Conservation (phyloP, 768 basidiomycete species). For the Agaricus blazei region DNA sequence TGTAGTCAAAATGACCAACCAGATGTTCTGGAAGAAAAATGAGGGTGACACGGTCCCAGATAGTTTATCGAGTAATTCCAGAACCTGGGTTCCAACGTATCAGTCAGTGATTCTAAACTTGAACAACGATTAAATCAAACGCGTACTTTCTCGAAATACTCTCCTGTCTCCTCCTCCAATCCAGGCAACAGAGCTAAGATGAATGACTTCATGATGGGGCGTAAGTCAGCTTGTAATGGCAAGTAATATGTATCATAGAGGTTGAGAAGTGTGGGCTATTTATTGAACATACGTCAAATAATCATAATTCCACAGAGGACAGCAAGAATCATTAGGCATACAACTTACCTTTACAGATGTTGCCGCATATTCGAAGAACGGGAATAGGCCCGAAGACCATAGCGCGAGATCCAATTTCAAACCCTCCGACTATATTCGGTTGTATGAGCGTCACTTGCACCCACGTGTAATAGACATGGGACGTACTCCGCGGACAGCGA, state of each 20-base stretch:
- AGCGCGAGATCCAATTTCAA: slow-evolving; percentile 79
- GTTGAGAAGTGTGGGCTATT: slow-evolving; percentile 77
- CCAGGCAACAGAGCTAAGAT: slow-evolving; percentile 92
- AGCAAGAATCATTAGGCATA: too few species aligned
- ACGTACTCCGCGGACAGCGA: slow-evolving; percentile 86
- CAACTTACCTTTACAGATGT: slow-evolving; percentile 85
- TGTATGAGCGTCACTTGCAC: neutral
- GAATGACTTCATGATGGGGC: slow-evolving; percentile 92
- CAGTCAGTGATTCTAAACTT: neutral
- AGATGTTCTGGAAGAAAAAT: slow-evolving; percentile 95
- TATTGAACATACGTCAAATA: neutral
- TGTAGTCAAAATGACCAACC: slow-evolving; percentile 89
- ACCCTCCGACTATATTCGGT: slow-evolving; percentile 70
- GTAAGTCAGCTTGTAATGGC: slow-evolving; percentile 72
- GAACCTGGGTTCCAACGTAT: slow-evolving; percentile 44
- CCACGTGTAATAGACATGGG: neutral
- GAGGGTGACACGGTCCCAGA: slow-evolving; percentile 80
- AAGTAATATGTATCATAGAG: slow-evolving; percentile 94
- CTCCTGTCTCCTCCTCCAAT: slow-evolving; percentile 94
- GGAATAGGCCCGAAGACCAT: slow-evolving; percentile 96
- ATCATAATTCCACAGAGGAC: neutral
- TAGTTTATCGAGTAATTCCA: slow-evolving; percentile 73
- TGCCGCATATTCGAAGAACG: slow-evolving; percentile 98
- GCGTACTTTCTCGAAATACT: slow-evolving; percentile 87
- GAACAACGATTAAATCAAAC: slow-evolving; percentile 8